Percentiles rank a stretch among this genome's conserved stretches.
These are phyloP conservation scores for Artemisia annua DNA, from an alignment of 129 eudicot species.

Conservation along the genomic window DNA sequence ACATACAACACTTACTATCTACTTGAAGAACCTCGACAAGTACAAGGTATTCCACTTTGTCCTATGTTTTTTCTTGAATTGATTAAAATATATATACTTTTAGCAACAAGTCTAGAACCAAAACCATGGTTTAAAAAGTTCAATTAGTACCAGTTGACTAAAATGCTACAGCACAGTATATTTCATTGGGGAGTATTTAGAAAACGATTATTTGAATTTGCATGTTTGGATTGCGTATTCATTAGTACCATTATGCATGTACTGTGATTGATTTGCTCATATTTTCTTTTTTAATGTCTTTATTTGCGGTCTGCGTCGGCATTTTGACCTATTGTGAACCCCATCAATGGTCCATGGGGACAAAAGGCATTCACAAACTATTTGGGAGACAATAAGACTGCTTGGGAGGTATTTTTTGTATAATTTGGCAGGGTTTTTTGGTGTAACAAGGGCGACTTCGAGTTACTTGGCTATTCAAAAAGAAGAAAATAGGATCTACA, in stretches of 20 bases:
- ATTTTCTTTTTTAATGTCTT: conserved; percentile 5
- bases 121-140: too few species aligned
- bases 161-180: background rate
- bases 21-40: too few species aligned
- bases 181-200: background rate
- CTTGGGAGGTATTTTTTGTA: conserved; percentile 75
- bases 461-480: too few species aligned
- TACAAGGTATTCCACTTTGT: too few species aligned
- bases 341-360: conserved; percentile 94
- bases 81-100: too few species aligned
- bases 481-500: too few species aligned
- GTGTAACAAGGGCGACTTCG: conserved; percentile 34
- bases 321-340: conserved; percentile 84
- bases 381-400: conserved; percentile 57
- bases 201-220: background rate
- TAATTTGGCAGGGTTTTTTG: background rate
- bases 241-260: background rate
- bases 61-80: too few species aligned
- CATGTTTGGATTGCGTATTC: background rate
- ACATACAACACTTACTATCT: too few species aligned
- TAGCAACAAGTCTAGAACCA: too few species aligned
- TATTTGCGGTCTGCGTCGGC: conserved; percentile 84
- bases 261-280: conserved; percentile 1
- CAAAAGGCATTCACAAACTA: conserved; percentile 95
- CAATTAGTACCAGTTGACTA: too few species aligned